Evolutionary conservation across 2,329 filamentous ascomycete genomes (phyloP).

Genomic region (Dactylellina leptospora): DNA sequence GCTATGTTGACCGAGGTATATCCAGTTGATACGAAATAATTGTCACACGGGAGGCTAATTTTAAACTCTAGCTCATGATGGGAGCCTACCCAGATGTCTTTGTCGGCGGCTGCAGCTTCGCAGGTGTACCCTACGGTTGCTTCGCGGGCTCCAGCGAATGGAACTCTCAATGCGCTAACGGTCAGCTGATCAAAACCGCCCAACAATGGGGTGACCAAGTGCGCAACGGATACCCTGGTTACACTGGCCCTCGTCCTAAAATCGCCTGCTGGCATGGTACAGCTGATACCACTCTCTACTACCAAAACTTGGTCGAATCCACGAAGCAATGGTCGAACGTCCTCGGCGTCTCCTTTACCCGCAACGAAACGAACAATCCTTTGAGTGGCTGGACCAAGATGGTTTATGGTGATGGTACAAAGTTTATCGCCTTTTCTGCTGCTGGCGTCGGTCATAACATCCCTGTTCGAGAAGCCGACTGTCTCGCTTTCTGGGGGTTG

Average conservation of each 20-base stretch:
- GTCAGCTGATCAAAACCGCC: constrained; percentile 63
- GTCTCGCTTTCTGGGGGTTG: constrained; percentile 27
- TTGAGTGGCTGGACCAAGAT: constrained; percentile 55
- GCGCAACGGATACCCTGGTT: constrained; percentile 65
- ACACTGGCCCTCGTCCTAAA: constrained; percentile 64
- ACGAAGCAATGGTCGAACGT: constrained; percentile 68
- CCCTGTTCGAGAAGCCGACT: constrained; percentile 12
- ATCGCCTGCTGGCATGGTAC: constrained; percentile 70
- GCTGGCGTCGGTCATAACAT: constrained; percentile 30
- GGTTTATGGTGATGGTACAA: constrained; percentile 53
- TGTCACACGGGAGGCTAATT: background rate
- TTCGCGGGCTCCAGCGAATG: constrained; percentile 64
- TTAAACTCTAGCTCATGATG: constrained; percentile 60
- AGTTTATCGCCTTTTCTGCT: constrained; percentile 48
- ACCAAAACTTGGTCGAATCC: constrained; percentile 68
- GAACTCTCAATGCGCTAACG: constrained; percentile 66
- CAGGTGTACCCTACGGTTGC: constrained; percentile 67
- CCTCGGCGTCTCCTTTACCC: constrained; percentile 60
- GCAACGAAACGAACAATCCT: constrained; percentile 48
- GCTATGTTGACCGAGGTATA: constrained; percentile 66
- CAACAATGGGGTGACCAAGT: constrained; percentile 65
- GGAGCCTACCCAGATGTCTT: constrained; percentile 67
- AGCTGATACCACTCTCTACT: constrained; percentile 64
- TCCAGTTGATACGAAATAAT: background rate
- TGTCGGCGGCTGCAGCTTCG: constrained; percentile 64